A percentile compares a stretch with the other conserved stretches of the same genome.
phyloP scores from a whole-genome alignment of 2,329 filamentous ascomycete genomes.

The Chaetothyriales sp. region DNA sequence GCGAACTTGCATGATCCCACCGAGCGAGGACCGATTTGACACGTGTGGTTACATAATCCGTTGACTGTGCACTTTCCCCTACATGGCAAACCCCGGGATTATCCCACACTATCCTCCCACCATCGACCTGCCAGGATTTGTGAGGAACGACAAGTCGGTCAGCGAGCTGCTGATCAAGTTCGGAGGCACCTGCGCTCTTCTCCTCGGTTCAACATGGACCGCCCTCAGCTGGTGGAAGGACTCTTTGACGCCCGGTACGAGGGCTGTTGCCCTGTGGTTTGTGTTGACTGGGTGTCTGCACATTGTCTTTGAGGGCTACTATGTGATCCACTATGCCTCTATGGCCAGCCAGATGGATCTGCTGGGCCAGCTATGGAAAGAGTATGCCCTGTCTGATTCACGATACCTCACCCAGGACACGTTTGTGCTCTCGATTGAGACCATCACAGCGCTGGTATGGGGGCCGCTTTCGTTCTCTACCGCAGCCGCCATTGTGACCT shows the following conservation, averaged over 20 bases:
- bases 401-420: conserved; percentile 68
- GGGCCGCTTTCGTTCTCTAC: conserved; percentile 46
- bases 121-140: conserved; percentile 45
- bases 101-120: conserved; percentile 50
- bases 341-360: conserved; percentile 55
- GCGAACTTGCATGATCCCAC: neutral
- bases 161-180: conserved; percentile 46
- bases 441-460: conserved; percentile 59
- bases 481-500: conserved; percentile 38
- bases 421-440: conserved; percentile 79
- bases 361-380: conserved; percentile 82
- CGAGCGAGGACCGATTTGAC: neutral
- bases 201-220: conserved; percentile 43
- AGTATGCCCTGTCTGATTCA: conserved; percentile 76
- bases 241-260: conserved; percentile 38
- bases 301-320: conserved; percentile 75
- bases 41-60: neutral
- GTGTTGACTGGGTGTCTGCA: conserved; percentile 52
- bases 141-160: conserved; percentile 49
- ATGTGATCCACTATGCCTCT: conserved; percentile 50
- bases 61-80: neutral
- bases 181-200: conserved; percentile 37
- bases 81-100: neutral
- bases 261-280: conserved; percentile 57
- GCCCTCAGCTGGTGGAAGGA: conserved; percentile 40